phyloP scores from a whole-genome alignment of 805 yeast genomes.

The Torulaspora gathmanii region DNA sequence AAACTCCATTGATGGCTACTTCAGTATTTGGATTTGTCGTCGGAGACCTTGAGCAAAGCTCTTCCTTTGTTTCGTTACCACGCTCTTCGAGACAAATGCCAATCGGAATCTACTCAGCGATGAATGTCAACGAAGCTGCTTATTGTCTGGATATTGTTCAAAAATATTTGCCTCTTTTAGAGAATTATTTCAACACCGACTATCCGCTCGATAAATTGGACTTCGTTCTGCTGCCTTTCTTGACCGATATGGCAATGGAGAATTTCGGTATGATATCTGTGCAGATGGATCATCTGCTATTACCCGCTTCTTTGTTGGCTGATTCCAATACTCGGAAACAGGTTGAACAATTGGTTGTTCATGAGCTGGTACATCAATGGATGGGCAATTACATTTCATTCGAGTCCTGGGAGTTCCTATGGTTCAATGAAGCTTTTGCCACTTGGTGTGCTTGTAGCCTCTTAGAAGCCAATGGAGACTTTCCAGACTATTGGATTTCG shows the following conservation, averaged over 20 bases:
- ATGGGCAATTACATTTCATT: constrained; percentile 65
- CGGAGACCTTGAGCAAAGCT: constrained; percentile 60
- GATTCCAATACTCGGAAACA: constrained; percentile 29
- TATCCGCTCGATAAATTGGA: constrained; percentile 66
- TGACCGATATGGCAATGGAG: constrained; percentile 77
- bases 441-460: constrained; percentile 60
- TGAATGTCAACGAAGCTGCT: constrained; percentile 42
- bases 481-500: constrained; percentile 23
- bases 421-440: constrained; percentile 78
- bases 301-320: constrained; percentile 35
- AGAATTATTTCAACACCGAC: constrained; percentile 38
- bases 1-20: constrained; percentile 56
- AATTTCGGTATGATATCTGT: constrained; percentile 68
- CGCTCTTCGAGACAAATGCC: constrained; percentile 37
- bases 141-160: constrained; percentile 49
- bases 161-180: constrained; percentile 46
- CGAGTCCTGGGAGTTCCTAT: constrained; percentile 61
- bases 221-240: constrained; percentile 61
- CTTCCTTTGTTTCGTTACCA: constrained; percentile 33
- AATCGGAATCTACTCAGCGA: constrained; percentile 50
- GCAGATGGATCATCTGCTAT: constrained; percentile 46
- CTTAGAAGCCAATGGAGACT: constrained; percentile 32
- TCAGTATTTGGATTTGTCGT: constrained; percentile 64
- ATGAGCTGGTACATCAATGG: constrained; percentile 79
- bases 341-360: constrained; percentile 56